Percentiles rank a stretch among this genome's conserved stretches.
Conservation (phyloP, 1,139 yeast species). For the Scheffersomyces insectosa region DNA sequence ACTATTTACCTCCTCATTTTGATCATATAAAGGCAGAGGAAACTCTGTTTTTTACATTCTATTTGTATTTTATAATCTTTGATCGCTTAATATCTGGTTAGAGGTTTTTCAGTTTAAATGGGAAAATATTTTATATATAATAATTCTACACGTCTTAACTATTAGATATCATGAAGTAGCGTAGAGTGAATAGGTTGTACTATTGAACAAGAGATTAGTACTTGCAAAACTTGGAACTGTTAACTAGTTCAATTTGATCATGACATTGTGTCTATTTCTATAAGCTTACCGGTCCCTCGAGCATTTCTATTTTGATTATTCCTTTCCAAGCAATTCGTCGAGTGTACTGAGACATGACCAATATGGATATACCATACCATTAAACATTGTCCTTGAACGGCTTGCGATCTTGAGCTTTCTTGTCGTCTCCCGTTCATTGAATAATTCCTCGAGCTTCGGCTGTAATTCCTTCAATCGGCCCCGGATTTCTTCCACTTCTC, state of each 20-base stretch:
- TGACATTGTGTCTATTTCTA: too few species aligned
- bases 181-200: too few species aligned
- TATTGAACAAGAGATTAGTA: too few species aligned
- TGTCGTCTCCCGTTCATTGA: too few species aligned
- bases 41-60: conserved; percentile 9
- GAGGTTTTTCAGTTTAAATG: conserved; percentile 12
- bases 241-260: too few species aligned
- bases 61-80: conserved; percentile 15
- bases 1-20: conserved; percentile 10
- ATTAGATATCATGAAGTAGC: too few species aligned
- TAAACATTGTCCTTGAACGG: neutral
- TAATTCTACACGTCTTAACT: conserved; percentile 2
- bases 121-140: conserved; percentile 9
- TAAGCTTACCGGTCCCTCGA: too few species aligned
- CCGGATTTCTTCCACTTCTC: conserved; percentile 30
- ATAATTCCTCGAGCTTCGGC: too few species aligned
- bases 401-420: neutral
- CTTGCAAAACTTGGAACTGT: too few species aligned
- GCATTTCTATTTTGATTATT: too few species aligned
- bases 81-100: conserved; percentile 6
- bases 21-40: neutral
- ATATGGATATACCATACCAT: conserved; percentile 1
- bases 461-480: too few species aligned
- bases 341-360: conserved; percentile 4
- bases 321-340: neutral